Evolutionary conservation across 495 filamentous ascomycete species (phyloP), one percentile per base, ranked within the genome.

Genomic region (Aspergillus nanangensis): DNA sequence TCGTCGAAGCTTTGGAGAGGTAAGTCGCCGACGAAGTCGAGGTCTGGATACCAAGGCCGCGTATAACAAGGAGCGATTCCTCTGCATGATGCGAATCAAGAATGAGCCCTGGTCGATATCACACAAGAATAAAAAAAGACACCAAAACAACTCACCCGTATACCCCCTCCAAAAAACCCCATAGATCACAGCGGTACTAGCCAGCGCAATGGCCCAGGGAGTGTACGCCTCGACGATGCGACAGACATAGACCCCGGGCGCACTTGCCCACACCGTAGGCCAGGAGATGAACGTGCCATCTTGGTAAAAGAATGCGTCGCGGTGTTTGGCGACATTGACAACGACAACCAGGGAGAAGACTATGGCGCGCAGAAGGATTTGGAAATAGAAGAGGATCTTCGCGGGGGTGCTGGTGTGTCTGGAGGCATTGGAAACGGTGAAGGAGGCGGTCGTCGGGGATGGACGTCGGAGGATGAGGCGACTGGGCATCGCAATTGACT

Each of bases 31-130:
- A 81, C 17, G 78, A 80, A 0, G 84, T 87, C 4, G 78, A 80
- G 3, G 89, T 97, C 62, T 99, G 93, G 45, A 99, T 87, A 3
- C 93, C 93, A 13, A 99, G 75, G 14, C 90, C 86, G 31, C 90
- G 81, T 44, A 99, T 81, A 9, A 95, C 88, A 1, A 96, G 75
- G 5, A 99, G 78, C 1, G 85, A 87, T 70, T 97, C 93, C 61
- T 92, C 85, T 69, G 42, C 40, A 39, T 14, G 25, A 11, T 9
- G 20, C 9, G 3, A 10, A 32, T 33, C n/a, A n/a, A n/a, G n/a
- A 15, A 20, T 11, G n/a, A 21, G 22, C 8, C 19, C n/a, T n/a
- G n/a, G n/a, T n/a, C n/a, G n/a, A n/a, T n/a, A n/a, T n/a, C n/a
- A n/a, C n/a, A n/a, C n/a, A n/a, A n/a, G n/a, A n/a, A n/a, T n/a